These are phyloP conservation scores for Cyberlindnera subsufficiens DNA, from an alignment of 805 yeast species.

Conservation along the genomic window DNA sequence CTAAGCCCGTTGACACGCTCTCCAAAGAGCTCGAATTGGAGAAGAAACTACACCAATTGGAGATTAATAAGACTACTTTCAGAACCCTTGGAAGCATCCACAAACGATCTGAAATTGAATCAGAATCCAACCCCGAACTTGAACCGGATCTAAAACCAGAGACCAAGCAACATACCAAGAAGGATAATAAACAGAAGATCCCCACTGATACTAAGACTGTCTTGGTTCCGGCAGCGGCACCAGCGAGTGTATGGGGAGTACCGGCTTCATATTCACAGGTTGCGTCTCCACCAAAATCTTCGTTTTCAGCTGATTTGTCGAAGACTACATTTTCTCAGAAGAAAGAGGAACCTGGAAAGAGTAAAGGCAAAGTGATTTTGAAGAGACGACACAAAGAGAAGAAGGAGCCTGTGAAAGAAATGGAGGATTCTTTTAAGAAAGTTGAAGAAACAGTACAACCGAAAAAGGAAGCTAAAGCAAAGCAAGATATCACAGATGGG, in stretches of 20 bases:
- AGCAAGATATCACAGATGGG: neutral
- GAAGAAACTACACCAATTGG: slow-evolving; percentile 34
- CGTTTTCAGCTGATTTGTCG: slow-evolving; percentile 4
- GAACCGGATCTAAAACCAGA: neutral
- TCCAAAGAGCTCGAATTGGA: slow-evolving; percentile 62
- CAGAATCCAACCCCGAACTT: neutral
- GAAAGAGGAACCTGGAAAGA: slow-evolving; percentile 1
- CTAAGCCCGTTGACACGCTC: slow-evolving; percentile 78
- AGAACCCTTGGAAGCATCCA: slow-evolving; percentile 19
- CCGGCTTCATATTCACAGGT: slow-evolving; percentile 4
- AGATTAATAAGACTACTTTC: slow-evolving; percentile 39
- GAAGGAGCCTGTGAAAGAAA: slow-evolving; percentile 1
- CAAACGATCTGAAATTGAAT: neutral
- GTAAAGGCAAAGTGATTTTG: slow-evolving; percentile 10
- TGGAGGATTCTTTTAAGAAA: neutral
- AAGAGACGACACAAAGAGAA: slow-evolving; percentile 7
- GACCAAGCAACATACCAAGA: neutral
- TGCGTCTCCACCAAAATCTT: slow-evolving; percentile 12
- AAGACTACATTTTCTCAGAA: slow-evolving; percentile 2
- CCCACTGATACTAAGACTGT: neutral
- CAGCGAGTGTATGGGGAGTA: slow-evolving; percentile 12
- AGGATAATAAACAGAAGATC: neutral
- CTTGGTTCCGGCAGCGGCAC: slow-evolving; percentile 11
- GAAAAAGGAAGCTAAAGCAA: neutral
- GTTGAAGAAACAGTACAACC: neutral